These are phyloP conservation scores for Penicillium sp. DNA, from an alignment of 2,329 filamentous ascomycete genomes.

Conservation along the genomic window DNA sequence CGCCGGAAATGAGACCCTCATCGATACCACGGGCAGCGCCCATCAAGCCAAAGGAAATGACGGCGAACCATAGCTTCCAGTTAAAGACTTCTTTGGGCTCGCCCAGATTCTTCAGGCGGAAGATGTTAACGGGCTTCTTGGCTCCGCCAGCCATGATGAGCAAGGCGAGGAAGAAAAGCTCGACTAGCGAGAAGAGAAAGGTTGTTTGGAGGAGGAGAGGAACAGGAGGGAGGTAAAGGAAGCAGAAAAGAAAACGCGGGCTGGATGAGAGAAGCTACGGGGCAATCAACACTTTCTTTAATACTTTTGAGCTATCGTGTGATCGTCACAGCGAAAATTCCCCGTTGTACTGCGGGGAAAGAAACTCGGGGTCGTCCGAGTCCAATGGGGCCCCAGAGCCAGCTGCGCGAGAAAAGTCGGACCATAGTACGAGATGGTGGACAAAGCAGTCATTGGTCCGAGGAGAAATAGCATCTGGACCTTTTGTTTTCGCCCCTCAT, in stretches of 20 bases:
- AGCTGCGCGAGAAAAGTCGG: neutral
- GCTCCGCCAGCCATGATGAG: constrained; percentile 47
- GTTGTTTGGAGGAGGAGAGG: neutral
- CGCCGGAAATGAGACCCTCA: constrained; percentile 74
- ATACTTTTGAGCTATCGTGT: constrained; percentile 2
- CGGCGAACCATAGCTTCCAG: constrained; percentile 76
- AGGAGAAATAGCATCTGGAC: neutral
- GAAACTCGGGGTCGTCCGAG: neutral
- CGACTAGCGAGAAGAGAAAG: neutral
- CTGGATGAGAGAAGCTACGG: neutral
- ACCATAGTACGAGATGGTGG: neutral
- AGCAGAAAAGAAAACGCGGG: neutral
- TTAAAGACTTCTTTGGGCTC: constrained; percentile 73
- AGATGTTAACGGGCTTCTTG: constrained; percentile 51
- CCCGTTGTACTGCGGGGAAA: neutral
- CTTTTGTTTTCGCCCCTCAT: neutral
- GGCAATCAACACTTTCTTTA: neutral
- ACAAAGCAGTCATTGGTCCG: neutral
- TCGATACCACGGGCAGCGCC: constrained; percentile 78
- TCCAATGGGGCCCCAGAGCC: neutral
- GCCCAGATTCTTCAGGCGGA: constrained; percentile 62
- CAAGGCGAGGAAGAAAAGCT: neutral
- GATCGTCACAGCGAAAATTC: neutral
- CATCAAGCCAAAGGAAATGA: constrained; percentile 72
- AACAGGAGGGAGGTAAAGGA: neutral